A percentile compares a stretch with the other conserved stretches of the same genome.
phyloP scores from a whole-genome alignment of 1,284 basidiomycete species.

The Prillingera fragicola region DNA sequence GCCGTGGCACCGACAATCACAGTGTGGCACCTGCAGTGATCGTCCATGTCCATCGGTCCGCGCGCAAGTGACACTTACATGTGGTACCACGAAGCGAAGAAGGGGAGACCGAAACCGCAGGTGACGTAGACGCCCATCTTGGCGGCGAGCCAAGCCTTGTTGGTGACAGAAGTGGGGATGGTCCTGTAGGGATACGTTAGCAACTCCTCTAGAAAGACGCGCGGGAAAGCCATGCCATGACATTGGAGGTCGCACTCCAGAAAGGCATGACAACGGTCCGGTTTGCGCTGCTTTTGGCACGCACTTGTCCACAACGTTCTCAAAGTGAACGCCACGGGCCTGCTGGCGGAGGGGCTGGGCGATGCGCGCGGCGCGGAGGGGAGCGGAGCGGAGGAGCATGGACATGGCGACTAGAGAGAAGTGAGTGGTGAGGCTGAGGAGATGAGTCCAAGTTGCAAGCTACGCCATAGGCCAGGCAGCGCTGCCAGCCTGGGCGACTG shows the following conservation, averaged over 20 bases:
- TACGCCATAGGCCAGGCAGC: background rate
- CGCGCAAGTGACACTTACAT: background rate
- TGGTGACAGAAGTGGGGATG: conserved; percentile 36
- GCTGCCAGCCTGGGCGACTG: too few species aligned
- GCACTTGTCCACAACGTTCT: conserved; percentile 38
- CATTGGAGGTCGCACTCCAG: background rate
- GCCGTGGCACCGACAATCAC: too few species aligned
- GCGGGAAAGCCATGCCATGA: background rate
- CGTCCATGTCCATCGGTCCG: too few species aligned
- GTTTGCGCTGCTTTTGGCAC: conserved; percentile 4
- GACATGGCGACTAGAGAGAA: conserved; percentile 24
- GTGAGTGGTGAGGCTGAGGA: conserved; percentile 2
- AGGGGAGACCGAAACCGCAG: conserved; percentile 20
- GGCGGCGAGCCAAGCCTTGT: conserved; percentile 34
- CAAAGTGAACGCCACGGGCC: conserved; percentile 28
- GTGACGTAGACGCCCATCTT: conserved; percentile 32
- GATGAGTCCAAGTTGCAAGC: background rate
- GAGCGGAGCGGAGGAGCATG: conserved; percentile 26
- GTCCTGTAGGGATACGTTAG: conserved; percentile 23
- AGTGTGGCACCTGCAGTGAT: too few species aligned
- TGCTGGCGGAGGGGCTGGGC: conserved; percentile 16
- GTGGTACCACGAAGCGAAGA: conserved; percentile 9
- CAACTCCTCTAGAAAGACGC: background rate
- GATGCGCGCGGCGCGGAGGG: conserved; percentile 21
- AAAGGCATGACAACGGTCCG: background rate